Base-by-base conservation (phyloP, 495 filamentous ascomycete genomes). In the Filosporella fistucella region DNA sequence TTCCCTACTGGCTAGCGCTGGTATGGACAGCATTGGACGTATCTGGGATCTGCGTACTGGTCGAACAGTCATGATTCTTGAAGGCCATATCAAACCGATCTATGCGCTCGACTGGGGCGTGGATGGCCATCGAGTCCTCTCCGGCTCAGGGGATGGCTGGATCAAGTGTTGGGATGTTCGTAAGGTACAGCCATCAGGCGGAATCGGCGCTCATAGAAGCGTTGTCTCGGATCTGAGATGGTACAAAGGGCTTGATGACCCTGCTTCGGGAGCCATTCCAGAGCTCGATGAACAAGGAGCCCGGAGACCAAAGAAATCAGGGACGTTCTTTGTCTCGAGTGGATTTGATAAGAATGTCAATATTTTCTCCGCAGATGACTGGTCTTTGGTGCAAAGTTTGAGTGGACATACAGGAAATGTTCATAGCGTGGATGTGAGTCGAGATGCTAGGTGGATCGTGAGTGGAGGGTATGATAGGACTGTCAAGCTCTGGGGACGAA, bases 11-110 rank as follows among this genome's bases (percentile, higher is more conserved):
- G 93, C 90, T 1, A 91, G 84, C 63, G 94, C 84, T 21, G 93
- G 93, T 1, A 69, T 95, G 33, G 93, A 99, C 65, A 95, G 89
- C 49, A 91, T 95, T 36, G 93, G 93, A 1, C 78, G 94, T 3
- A 85, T 99, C 47, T 99, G 94, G 94, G 93, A 99, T 66, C 58
- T 97, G n/a, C 77, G 93, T 17, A 93, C 90, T 0, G 93, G 93
- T 12, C 77, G 93, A 28, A 95, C 90, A 0, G 87, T 96, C 51
- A 97, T 96, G 90, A 86, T 96, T 44, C 74, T 98, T 4, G 89
- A 97, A 55, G 88, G 87, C 2, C 91, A 96, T 56, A 91, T 96
- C 60, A 84, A 89, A 29, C 90, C 94, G 16, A 94, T 99, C 37
- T 89, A 91, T 51, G 90, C 81, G 1, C 67, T 96, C 13, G 91